Base-by-base conservation (phyloP, 31 red algal species). In the Asparagopsis taxiformis region DNA sequence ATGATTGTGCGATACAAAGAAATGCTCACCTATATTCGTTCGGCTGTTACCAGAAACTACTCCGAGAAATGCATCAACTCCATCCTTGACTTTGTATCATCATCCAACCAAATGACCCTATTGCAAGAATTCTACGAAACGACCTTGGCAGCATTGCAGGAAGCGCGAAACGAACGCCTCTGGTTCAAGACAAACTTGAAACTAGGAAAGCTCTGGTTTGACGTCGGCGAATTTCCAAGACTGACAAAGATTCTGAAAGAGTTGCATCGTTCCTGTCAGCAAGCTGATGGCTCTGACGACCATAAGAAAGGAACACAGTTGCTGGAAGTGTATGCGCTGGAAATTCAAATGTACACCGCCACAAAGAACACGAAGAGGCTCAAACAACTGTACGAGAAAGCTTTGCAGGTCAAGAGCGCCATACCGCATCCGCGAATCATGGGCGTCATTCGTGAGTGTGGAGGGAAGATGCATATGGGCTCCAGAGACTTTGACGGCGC, bases 181-280 rank as follows among this genome's bases (percentile, higher is more conserved):
- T 95, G 97, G 97, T 99, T 99, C 68, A 95, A 95, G 68, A 99
- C 97, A 20, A 89, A 92, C 43, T 63, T 99, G 15, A 95, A 94
- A 33, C 72, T 96, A 16, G 97, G 92, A 9, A 92, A 99, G 56
- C 84, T 99, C 17, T 95, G 75, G 85, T 94, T 92, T 85, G 96
- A 99, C 32, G 72, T 62, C 3, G 92, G 90, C 30, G 78, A 91
- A 33, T 99, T 85, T 61, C 74, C 79, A 7, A 25, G 75, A 36
- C 82, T 99, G 17, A 58, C 79, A 28, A 75, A 80, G 28, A 86
- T 99, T 10, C 77, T 99, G 48, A 92, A 93, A 54, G 91, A 95
- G 57, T 65, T 99, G 8, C 92, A 96, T 55, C 50, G 70, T 7
- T 86, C 77, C 31, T 98, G 89, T 82, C 85, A 79, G 43, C 58